Conservation (phyloP, 805 yeast species). For the Wickerhamiella hasegawae region DNA sequence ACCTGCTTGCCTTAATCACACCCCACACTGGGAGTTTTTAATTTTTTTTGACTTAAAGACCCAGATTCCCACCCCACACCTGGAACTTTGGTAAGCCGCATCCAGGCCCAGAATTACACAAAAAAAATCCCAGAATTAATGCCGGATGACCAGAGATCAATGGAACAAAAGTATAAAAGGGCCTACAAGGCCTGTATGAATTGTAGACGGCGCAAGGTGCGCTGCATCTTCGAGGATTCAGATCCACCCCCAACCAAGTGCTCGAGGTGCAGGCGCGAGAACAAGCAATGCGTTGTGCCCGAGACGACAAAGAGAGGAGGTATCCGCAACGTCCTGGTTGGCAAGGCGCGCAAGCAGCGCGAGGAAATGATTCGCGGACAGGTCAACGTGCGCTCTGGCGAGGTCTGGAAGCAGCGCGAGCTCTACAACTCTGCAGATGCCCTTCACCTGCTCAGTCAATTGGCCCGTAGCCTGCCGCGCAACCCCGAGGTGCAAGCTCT, state of each 20-base stretch:
- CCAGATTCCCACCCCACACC: too few relatives aligned
- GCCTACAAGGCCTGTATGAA: slow-evolving; percentile 72
- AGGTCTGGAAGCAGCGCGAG: slow-evolving; percentile 11
- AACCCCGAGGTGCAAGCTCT: too few relatives aligned
- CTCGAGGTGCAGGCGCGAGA: slow-evolving; percentile 66
- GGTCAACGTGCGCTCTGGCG: not conserved
- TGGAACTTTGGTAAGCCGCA: too few relatives aligned
- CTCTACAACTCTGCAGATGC: slow-evolving; percentile 26
- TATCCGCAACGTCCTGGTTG: slow-evolving; percentile 23
- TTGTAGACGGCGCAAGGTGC: slow-evolving; percentile 71
- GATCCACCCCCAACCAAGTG: slow-evolving; percentile 71
- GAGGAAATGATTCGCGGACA: not conserved
- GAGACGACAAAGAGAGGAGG: slow-evolving; percentile 39
- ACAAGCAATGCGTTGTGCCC: slow-evolving; percentile 64
- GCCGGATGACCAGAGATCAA: too few relatives aligned
- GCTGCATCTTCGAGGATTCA: slow-evolving; percentile 72
- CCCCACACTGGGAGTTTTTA: too few relatives aligned
- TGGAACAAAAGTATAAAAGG: slow-evolving; percentile 33
- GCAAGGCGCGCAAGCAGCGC: slow-evolving; percentile 14
- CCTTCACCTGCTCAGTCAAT: slow-evolving; percentile 24
- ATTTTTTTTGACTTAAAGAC: too few relatives aligned
- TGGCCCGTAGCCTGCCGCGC: slow-evolving; percentile 23
- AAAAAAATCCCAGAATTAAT: too few relatives aligned
- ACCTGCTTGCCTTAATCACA: too few relatives aligned
- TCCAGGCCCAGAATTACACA: too few relatives aligned